Percentiles rank a stretch among this genome's conserved stretches.
phyloP scores from a whole-genome alignment of 257 asterid species.

The Cynanchum wilfordii region DNA sequence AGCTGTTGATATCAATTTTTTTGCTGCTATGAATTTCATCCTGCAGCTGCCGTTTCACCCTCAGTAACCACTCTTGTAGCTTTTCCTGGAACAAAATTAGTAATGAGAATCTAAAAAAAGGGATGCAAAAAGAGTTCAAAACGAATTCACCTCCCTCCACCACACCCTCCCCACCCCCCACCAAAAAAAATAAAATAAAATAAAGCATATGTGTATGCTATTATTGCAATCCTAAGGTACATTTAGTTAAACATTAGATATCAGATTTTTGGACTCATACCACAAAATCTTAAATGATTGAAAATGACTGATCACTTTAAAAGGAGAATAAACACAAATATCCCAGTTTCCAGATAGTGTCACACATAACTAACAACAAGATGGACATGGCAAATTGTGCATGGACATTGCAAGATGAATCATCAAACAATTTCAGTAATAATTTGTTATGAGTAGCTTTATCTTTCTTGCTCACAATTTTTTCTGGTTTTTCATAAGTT shows the following conservation, averaged over 20 bases:
- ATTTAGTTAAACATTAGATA: neutral
- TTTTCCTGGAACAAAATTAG: constrained; percentile 54
- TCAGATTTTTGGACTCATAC: neutral
- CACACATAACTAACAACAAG: neutral
- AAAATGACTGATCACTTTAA: neutral
- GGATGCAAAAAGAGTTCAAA: neutral
- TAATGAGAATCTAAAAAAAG: neutral
- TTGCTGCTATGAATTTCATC: constrained; percentile 48
- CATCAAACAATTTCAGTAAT: neutral
- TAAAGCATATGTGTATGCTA: neutral
- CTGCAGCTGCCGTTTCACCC: constrained; percentile 54
- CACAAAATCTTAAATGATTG: neutral
- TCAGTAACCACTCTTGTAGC: constrained; percentile 74
- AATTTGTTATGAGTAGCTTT: neutral
- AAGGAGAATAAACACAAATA: neutral
- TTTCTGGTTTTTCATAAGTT: neutral
- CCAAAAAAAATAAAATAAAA: too few species aligned
- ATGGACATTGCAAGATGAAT: neutral
- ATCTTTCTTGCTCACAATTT: neutral
- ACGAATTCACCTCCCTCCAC: neutral
- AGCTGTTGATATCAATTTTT: constrained; percentile 49
- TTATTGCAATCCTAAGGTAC: neutral
- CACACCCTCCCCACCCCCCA: neutral
- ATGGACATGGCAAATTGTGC: neutral
- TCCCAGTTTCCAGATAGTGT: neutral